Evolutionary conservation across 129 eudicot genomes (phyloP).

Genomic region (Heracleum sosnowskyi): DNA sequence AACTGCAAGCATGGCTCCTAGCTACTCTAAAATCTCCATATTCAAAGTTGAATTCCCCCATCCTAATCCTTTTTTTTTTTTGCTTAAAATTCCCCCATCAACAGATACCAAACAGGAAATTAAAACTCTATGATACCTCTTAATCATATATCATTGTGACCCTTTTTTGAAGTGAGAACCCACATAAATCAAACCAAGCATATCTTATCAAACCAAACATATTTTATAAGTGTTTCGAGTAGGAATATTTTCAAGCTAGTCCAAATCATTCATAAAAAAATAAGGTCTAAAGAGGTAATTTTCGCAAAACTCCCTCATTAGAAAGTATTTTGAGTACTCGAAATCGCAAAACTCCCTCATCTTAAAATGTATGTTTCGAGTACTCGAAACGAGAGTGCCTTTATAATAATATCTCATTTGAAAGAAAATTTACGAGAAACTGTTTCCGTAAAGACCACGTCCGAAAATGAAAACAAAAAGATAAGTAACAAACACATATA

Average conservation of each 20-base stretch:
- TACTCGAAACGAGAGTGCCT: too few relatives aligned
- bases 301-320: too few relatives aligned
- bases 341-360: too few relatives aligned
- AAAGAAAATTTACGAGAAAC: neutral
- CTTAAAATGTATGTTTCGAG: too few relatives aligned
- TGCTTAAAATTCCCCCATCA: too few relatives aligned
- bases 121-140: neutral
- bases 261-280: too few relatives aligned
- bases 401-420: neutral
- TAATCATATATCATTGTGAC: neutral
- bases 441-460: too few relatives aligned
- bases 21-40: neutral
- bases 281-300: too few relatives aligned
- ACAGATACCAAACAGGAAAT: neutral
- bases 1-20: neutral
- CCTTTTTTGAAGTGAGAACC: neutral
- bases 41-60: neutral
- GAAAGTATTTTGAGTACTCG: too few relatives aligned
- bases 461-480: neutral
- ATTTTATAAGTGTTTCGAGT: too few relatives aligned
- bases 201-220: neutral
- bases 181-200: neutral
- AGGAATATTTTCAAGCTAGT: too few relatives aligned
- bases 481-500: constrained; percentile 2
- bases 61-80: too few relatives aligned